phyloP scores from a whole-genome alignment of 2,329 filamentous ascomycete species.

The Magnaporthiopsis incrustans region DNA sequence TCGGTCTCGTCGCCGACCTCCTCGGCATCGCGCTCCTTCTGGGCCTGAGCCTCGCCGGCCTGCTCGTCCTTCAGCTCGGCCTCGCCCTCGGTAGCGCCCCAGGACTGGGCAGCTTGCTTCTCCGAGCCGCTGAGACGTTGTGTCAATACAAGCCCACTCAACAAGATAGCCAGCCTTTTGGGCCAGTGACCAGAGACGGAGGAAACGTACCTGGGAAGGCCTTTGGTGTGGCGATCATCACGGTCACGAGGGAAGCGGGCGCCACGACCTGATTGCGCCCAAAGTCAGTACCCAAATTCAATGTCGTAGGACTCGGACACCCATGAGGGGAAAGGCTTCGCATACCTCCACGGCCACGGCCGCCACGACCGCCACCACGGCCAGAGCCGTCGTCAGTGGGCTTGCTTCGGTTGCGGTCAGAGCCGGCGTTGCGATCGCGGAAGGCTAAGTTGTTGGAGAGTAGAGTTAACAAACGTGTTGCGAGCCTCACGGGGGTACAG shows the following conservation, averaged over 20 bases:
- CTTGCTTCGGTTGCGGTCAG: conserved; percentile 74
- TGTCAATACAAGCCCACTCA: conserved; percentile 16
- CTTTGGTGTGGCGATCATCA: conserved; percentile 49
- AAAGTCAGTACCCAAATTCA: background rate
- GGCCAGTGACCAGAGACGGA: conserved; percentile 7
- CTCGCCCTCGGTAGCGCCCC: conserved; percentile 75
- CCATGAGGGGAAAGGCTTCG: conserved; percentile 8
- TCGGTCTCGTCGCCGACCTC: conserved; percentile 27
- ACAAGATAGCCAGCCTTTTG: background rate
- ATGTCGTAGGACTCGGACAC: background rate
- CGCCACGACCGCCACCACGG: conserved; percentile 51
- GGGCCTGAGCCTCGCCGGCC: conserved; percentile 81
- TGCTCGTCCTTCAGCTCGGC: conserved; percentile 87
- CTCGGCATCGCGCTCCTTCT: conserved; percentile 60
- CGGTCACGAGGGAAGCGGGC: conserved; percentile 42
- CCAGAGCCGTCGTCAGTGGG: conserved; percentile 56
- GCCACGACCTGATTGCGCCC: conserved; percentile 38
- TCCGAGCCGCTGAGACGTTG: conserved; percentile 50
- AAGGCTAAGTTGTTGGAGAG: conserved; percentile 52
- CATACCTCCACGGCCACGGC: conserved; percentile 54
- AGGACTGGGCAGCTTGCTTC: conserved; percentile 83
- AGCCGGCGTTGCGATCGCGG: conserved; percentile 79
- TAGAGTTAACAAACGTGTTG: conserved; percentile 6
- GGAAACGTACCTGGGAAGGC: conserved; percentile 20
- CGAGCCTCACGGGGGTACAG: conserved; percentile 10